These are phyloP conservation scores for Raphanus raphanistrum DNA, from an alignment of 345 rosid genomes.

Conservation along the genomic window DNA sequence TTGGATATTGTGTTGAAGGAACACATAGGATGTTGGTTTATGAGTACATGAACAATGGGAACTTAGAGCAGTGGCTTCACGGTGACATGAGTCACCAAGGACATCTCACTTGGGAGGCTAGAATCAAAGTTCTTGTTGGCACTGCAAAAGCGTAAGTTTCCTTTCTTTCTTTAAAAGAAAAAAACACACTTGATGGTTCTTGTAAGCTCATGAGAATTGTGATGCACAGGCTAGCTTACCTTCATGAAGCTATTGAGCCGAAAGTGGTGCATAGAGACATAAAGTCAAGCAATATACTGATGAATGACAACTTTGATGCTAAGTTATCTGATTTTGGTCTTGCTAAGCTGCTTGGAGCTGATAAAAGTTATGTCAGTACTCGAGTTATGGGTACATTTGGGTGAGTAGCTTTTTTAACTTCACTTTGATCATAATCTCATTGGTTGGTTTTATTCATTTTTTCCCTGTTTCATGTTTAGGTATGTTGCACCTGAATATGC, in stretches of 20 bases:
- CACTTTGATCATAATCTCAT: background rate
- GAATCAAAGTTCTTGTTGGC: slow-evolving; percentile 80
- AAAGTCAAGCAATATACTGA: slow-evolving; percentile 92
- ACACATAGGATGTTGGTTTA: slow-evolving; percentile 88
- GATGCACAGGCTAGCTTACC: slow-evolving; percentile 75
- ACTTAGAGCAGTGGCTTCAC: slow-evolving; percentile 94
- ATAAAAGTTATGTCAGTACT: slow-evolving; percentile 80
- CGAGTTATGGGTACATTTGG: slow-evolving; percentile 99
- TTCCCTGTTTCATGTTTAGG: slow-evolving; percentile 40
- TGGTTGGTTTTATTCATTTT: background rate
- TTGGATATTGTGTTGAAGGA: slow-evolving; percentile 97
- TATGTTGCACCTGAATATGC: slow-evolving; percentile 98
- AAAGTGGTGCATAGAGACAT: slow-evolving; percentile 98
- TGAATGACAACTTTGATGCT: slow-evolving; percentile 78
- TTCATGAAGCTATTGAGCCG: slow-evolving; percentile 98
- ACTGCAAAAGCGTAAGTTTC: slow-evolving; percentile 88
- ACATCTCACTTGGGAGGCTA: slow-evolving; percentile 85
- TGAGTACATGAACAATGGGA: slow-evolving; percentile 90
- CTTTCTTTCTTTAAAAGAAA: background rate
- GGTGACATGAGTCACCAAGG: slow-evolving; percentile 79
- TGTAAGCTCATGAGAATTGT: background rate
- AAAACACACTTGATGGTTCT: background rate
- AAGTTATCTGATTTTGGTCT: slow-evolving; percentile 95
- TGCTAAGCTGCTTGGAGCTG: slow-evolving; percentile 92
- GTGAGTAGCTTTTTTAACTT: slow-evolving; percentile 45